phyloP scores from a whole-genome alignment of 2,329 filamentous ascomycete genomes.

The Mycosphaerella sp. region DNA sequence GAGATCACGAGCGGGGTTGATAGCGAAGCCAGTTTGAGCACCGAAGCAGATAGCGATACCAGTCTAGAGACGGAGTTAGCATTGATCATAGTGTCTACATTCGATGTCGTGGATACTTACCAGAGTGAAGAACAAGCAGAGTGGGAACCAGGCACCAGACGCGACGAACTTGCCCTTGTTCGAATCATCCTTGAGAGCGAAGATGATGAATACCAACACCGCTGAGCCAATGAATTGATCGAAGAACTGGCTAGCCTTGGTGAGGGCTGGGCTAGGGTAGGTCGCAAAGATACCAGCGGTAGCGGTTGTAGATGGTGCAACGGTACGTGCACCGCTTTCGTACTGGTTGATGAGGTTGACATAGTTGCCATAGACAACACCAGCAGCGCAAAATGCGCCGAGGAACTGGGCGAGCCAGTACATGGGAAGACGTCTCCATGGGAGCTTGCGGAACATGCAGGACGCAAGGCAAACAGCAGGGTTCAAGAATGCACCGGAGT shows the following conservation, averaged over 20 bases:
- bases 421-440: conserved; percentile 63
- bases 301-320: conserved; percentile 50
- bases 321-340: conserved; percentile 57
- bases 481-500: conserved; percentile 42
- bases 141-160: conserved; percentile 48
- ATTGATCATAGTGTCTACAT: not conserved
- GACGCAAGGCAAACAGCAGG: conserved; percentile 64
- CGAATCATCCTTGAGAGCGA: conserved; percentile 55
- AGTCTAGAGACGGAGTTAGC: conserved; percentile 37
- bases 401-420: conserved; percentile 61
- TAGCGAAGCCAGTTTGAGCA: conserved; percentile 62
- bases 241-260: conserved; percentile 59
- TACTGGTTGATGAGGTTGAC: conserved; percentile 54
- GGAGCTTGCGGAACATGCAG: conserved; percentile 62
- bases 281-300: conserved; percentile 65
- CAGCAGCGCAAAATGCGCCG: conserved; percentile 57
- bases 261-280: conserved; percentile 58
- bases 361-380: conserved; percentile 43
- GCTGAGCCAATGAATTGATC: conserved; percentile 63
- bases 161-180: conserved; percentile 35
- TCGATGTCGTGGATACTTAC: conserved; percentile 4
- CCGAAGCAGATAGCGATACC: conserved; percentile 62
- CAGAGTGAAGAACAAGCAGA: conserved; percentile 59
- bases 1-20: conserved; percentile 66
- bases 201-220: conserved; percentile 64